Evolutionary conservation across 768 basidiomycete genomes (phyloP).

Genomic region (Gelatoporia subvermispora): DNA sequence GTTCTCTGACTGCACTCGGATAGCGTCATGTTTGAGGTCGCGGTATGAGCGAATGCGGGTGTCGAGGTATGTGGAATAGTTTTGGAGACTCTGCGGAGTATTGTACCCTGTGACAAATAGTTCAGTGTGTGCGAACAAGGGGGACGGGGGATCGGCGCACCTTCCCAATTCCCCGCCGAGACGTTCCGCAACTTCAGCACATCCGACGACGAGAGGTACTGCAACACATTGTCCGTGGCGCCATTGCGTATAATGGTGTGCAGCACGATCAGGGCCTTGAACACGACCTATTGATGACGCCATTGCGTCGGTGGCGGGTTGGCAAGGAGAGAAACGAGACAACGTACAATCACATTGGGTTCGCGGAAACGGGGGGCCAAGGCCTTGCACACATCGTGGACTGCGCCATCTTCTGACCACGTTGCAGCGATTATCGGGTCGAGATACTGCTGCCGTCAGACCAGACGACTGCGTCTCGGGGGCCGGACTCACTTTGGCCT

Average conservation of each 20-base stretch:
- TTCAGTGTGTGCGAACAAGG: neutral
- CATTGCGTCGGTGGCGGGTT: neutral
- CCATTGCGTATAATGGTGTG: slow-evolving; percentile 97
- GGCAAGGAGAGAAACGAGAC: neutral
- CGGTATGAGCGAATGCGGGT: slow-evolving; percentile 82
- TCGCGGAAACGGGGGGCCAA: slow-evolving; percentile 82
- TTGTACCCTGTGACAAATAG: slow-evolving; percentile 57
- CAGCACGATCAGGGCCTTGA: slow-evolving; percentile 93
- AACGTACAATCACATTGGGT: slow-evolving; percentile 84
- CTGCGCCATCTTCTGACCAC: slow-evolving; percentile 91
- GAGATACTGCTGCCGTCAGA: slow-evolving; percentile 61
- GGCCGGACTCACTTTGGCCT: slow-evolving; percentile 69
- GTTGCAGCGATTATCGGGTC: slow-evolving; percentile 95
- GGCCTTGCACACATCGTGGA: slow-evolving; percentile 90
- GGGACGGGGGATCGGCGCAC: slow-evolving; percentile 32
- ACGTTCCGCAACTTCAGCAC: slow-evolving; percentile 81
- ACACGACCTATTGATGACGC: slow-evolving; percentile 69
- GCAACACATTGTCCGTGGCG: slow-evolving; percentile 88
- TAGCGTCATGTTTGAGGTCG: slow-evolving; percentile 90
- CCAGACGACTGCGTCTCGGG: neutral
- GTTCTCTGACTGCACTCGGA: slow-evolving; percentile 88
- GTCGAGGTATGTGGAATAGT: slow-evolving; percentile 88
- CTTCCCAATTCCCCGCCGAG: slow-evolving; percentile 82
- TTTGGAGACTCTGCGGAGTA: slow-evolving; percentile 79
- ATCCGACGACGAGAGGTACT: slow-evolving; percentile 77